These are phyloP conservation scores for Aspergillus haitiensis DNA, from an alignment of 495 filamentous ascomycete species.

Conservation along the genomic window DNA sequence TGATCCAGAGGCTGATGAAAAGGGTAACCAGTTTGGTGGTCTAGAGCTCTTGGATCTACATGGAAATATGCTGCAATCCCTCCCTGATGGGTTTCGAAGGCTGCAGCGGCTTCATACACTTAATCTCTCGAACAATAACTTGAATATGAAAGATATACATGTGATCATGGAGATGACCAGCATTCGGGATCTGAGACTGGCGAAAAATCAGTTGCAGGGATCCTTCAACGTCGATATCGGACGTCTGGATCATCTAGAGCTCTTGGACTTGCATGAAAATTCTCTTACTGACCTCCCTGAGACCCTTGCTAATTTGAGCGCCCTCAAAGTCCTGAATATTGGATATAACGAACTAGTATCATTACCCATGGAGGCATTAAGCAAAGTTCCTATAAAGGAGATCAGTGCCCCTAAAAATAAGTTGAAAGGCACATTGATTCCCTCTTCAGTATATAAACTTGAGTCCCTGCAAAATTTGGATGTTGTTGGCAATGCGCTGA, in stretches of 20 bases:
- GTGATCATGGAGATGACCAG: constrained; percentile 66
- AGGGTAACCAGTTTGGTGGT: constrained; percentile 77
- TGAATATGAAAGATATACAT: constrained; percentile 68
- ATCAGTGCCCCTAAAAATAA: constrained; percentile 78
- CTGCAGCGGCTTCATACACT: constrained; percentile 72
- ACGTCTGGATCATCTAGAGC: constrained; percentile 66
- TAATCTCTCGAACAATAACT: constrained; percentile 82
- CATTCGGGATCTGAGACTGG: constrained; percentile 78
- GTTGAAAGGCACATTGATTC: constrained; percentile 70
- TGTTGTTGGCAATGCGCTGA: constrained; percentile 71
- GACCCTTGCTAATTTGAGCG: constrained; percentile 60
- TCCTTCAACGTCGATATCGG: constrained; percentile 57
- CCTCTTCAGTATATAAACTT: constrained; percentile 54
- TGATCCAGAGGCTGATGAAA: constrained; percentile 60
- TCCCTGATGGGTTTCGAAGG: constrained; percentile 75
- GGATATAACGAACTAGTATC: constrained; percentile 69
- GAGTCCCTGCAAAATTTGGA: constrained; percentile 70
- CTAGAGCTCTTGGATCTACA: constrained; percentile 83
- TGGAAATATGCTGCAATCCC: constrained; percentile 68
- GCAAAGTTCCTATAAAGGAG: constrained; percentile 67
- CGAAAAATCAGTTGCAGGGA: constrained; percentile 73
- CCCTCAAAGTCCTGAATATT: constrained; percentile 73
- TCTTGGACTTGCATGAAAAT: constrained; percentile 80
- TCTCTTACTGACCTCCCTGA: constrained; percentile 72
- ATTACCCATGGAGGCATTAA: constrained; percentile 68